Evolutionary conservation across 2,329 filamentous ascomycete species (phyloP), one percentile per base, ranked within the genome.

Genomic region (Teratosphaeria gauchensis): DNA sequence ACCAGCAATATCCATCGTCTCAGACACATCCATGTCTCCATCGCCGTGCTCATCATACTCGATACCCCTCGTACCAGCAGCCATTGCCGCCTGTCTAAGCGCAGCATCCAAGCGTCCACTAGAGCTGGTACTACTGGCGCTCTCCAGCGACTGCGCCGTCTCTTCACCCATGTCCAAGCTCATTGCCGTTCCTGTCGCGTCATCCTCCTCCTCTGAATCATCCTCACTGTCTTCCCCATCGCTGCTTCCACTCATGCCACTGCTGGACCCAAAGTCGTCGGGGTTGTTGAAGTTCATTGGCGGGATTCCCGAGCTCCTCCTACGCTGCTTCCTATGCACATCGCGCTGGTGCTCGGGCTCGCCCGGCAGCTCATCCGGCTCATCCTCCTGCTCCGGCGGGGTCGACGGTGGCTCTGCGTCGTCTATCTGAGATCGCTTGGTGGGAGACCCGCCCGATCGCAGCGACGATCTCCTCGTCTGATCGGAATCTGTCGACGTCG

Each of bases 181-280:
- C 85, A 92, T 90, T 72, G 89, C 87, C 0, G 89, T 92, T 32
- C 85, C 87, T 63, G 89, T 87, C 55, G 87, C 86, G 51, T 89
- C 87, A 8, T 66, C 69, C 54, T 78, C 77, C 53, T 79, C 82
- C 38, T 78, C 79, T n/a, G 81, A 75, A 60, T 84, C 79, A 1
- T 78, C 79, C 58, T 80, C 77, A 57, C 74, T 76, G 12, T 72
- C 75, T 21, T 64, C 67, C 6, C 63, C 62, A 42, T 72, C 69
- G 65, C 77, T 69, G 74, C 80, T 82, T 53, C 78, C 82, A 63
- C 90, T 92, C 68, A 89, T 87, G 8, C 91, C 84, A 59, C 88
- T 94, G 0, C 90, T 94, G 14, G 89, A 90, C 58, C 86, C 81
- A 55, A 88, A 83, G 56, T 78, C 77, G 19, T 87, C 84, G 0